phyloP scores from a whole-genome alignment of 257 asterid genomes.

The Petunia axillaris region DNA sequence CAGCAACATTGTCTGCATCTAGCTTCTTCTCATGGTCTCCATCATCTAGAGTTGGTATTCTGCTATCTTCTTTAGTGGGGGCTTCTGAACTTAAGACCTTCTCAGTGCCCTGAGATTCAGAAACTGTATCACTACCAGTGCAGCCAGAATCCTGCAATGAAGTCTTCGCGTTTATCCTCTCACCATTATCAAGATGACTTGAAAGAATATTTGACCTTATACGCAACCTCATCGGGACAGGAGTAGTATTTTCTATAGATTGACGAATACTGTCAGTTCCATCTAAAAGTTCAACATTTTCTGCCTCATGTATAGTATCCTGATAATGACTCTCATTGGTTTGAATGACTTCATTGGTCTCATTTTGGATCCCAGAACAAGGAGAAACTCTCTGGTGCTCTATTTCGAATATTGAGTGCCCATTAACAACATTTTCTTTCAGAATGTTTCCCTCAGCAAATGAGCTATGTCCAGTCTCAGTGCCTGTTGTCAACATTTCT shows the following conservation, averaged over 20 bases:
- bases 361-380: conserved; percentile 44
- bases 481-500: conserved; percentile 50
- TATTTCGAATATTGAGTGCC: conserved; percentile 40
- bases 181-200: conserved; percentile 47
- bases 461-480: conserved; percentile 47
- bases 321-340: conserved; percentile 37
- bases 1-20: conserved; percentile 47
- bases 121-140: conserved; percentile 33
- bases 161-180: conserved; percentile 36
- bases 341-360: conserved; percentile 38
- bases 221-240: conserved; percentile 59
- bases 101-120: conserved; percentile 35
- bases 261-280: conserved; percentile 41
- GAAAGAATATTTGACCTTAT: conserved; percentile 59
- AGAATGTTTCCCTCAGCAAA: conserved; percentile 42
- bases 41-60: conserved; percentile 37
- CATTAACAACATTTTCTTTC: conserved; percentile 48
- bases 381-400: conserved; percentile 38
- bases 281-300: conserved; percentile 35
- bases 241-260: conserved; percentile 47
- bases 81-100: conserved; percentile 39
- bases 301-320: conserved; percentile 38
- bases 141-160: conserved; percentile 42
- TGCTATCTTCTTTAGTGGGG: conserved; percentile 36
- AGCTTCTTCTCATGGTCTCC: conserved; percentile 40